These are phyloP conservation scores for Bidens hawaiensis DNA, from an alignment of 140 eudicot species.

Conservation along the genomic window DNA sequence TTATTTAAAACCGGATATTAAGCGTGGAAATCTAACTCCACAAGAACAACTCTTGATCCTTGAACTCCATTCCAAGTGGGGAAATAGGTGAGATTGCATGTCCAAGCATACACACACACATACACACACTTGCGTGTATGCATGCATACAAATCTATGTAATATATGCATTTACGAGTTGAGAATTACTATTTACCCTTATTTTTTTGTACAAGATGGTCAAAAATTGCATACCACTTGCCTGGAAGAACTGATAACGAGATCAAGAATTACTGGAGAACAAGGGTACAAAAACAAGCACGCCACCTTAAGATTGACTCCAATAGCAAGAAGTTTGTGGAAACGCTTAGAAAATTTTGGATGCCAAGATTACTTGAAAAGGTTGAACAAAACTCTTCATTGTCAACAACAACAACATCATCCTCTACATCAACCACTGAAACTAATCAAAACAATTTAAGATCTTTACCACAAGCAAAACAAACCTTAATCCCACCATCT, in stretches of 20 bases:
- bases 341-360: conserved; percentile 37
- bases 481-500: conserved; percentile 11
- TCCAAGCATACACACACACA: background rate
- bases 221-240: conserved; percentile 66
- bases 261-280: conserved; percentile 61
- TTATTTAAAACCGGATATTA: conserved; percentile 71
- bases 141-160: background rate
- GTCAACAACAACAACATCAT: conserved; percentile 21
- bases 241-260: conserved; percentile 83
- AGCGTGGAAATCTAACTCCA: conserved; percentile 70
- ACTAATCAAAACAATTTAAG: conserved; percentile 10
- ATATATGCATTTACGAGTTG: background rate
- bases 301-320: conserved; percentile 42
- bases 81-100: conserved; percentile 54
- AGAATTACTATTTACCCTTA: background rate
- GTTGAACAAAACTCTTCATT: conserved; percentile 34
- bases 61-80: conserved; percentile 89
- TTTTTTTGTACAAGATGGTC: conserved; percentile 59
- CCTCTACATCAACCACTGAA: conserved; percentile 20
- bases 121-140: background rate
- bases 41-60: conserved; percentile 80
- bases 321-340: conserved; percentile 47
- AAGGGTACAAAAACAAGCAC: conserved; percentile 53
- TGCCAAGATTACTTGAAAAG: conserved; percentile 48
- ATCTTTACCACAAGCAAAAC: background rate